Evolutionary conservation across 2,329 filamentous ascomycete species (phyloP).

Genomic region (Ophiobolus disseminans): DNA sequence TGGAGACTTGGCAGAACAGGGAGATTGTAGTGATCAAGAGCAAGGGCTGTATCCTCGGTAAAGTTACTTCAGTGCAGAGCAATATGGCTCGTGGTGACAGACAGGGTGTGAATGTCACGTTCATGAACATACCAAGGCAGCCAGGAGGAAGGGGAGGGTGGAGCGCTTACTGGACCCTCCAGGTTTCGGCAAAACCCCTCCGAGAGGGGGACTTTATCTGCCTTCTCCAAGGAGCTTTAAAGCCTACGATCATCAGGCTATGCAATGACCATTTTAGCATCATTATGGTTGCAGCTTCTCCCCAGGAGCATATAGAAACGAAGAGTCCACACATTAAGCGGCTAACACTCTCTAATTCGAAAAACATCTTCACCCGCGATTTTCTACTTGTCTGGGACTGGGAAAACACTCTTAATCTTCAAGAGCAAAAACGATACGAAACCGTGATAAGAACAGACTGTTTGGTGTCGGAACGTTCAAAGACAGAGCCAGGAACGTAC

Average conservation of each 20-base stretch:
- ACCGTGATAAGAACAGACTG: background rate
- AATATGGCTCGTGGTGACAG: slow-evolving; percentile 4
- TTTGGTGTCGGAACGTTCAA: background rate
- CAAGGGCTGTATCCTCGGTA: slow-evolving; percentile 1
- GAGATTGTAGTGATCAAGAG: slow-evolving; percentile 6
- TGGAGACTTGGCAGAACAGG: slow-evolving; percentile 4
- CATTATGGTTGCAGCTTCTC: slow-evolving; percentile 7
- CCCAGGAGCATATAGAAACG: background rate
- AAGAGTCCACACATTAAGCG: slow-evolving; percentile 1
- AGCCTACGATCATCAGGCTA: slow-evolving; percentile 15
- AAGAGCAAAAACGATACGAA: slow-evolving; percentile 3
- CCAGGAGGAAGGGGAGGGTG: background rate
- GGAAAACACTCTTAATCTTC: background rate
- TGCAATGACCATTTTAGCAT: slow-evolving; percentile 8
- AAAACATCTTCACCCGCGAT: background rate
- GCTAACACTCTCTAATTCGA: slow-evolving; percentile 3
- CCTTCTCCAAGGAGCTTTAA: slow-evolving; percentile 8
- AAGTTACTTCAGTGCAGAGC: background rate
- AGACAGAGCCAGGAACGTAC: background rate
- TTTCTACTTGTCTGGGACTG: background rate
- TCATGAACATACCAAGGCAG: background rate
- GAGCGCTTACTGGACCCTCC: slow-evolving; percentile 7
- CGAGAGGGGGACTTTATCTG: background rate
- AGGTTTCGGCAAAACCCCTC: slow-evolving; percentile 8
- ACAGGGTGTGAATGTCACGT: slow-evolving; percentile 6